Evolutionary conservation across 495 filamentous ascomycete species (phyloP).

Genomic region (Schizothecium vesticola): DNA sequence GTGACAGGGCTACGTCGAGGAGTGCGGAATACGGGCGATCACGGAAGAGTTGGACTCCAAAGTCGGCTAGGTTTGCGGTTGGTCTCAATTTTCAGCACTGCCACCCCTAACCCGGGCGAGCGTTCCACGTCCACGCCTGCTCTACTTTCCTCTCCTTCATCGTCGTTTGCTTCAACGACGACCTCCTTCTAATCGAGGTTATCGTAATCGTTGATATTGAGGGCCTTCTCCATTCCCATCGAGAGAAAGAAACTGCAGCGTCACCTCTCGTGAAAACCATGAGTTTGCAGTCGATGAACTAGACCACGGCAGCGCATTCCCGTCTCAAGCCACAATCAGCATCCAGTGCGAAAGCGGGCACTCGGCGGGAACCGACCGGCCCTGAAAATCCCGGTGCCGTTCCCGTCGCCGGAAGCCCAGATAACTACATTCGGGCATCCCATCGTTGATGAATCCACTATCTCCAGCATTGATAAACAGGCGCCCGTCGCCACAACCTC

Average conservation of each 20-base stretch:
- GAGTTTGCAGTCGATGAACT: neutral
- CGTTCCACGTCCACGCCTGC: neutral
- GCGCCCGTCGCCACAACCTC: neutral
- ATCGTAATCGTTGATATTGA: too few relatives aligned
- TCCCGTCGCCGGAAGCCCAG: neutral
- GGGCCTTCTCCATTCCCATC: too few relatives aligned
- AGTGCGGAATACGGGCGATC: neutral
- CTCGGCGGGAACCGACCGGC: neutral
- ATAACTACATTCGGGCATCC: neutral
- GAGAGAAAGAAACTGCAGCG: too few relatives aligned
- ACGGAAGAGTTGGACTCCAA: neutral
- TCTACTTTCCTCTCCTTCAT: neutral
- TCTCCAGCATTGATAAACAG: neutral
- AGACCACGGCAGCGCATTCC: neutral
- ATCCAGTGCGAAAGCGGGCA: constrained; percentile 1
- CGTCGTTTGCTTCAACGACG: neutral
- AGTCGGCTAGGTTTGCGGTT: neutral
- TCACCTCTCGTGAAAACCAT: neutral
- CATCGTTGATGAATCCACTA: neutral
- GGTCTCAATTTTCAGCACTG: neutral
- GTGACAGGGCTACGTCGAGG: constrained; percentile 2
- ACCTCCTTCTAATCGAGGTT: neutral
- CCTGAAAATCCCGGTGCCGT: neutral
- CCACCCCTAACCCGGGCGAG: neutral
- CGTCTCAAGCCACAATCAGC: constrained; percentile 10